phyloP scores from a whole-genome alignment of 768 basidiomycete genomes.

The Boletus rufocinnamomeus region DNA sequence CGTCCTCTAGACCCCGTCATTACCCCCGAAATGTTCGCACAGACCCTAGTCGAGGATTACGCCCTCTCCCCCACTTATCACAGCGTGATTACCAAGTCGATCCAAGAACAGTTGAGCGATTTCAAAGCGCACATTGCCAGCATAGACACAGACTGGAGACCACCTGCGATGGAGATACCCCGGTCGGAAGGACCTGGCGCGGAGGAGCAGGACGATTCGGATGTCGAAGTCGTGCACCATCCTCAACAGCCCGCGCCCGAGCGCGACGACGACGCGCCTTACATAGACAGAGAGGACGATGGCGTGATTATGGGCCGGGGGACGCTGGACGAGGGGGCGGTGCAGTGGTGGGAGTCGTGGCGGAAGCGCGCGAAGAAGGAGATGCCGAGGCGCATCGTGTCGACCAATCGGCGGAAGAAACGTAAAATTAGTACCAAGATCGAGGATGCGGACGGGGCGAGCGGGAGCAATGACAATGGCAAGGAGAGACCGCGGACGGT shows the following conservation, averaged over 20 bases:
- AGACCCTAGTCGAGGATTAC: conserved; percentile 91
- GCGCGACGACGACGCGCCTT: conserved; percentile 27
- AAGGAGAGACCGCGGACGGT: conserved; percentile 52
- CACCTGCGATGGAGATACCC: conserved; percentile 25
- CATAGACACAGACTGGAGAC: conserved; percentile 48
- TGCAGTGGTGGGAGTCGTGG: conserved; percentile 74
- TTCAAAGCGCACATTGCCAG: conserved; percentile 66
- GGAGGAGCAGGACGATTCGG: conserved; percentile 35
- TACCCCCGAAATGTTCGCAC: conserved; percentile 88
- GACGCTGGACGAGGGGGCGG: conserved; percentile 48
- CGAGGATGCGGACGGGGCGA: conserved; percentile 25
- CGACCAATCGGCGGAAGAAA: conserved; percentile 41
- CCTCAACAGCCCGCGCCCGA: conserved; percentile 14
- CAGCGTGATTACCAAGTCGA: conserved; percentile 70
- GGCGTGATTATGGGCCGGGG: conserved; percentile 37
- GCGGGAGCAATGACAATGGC: conserved; percentile 26
- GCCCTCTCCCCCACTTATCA: conserved; percentile 66
- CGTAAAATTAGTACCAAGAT: conserved; percentile 41
- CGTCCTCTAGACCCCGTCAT: conserved; percentile 72
- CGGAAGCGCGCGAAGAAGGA: conserved; percentile 48
- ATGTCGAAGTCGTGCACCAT: conserved; percentile 21
- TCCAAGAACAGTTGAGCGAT: conserved; percentile 86
- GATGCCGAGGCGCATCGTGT: conserved; percentile 29
- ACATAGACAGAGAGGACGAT: conserved; percentile 28
- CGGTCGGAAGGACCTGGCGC: conserved; percentile 24